Evolutionary conservation across 108 stramenopile species (phyloP).

Genomic region (Nannochloropsis oceanica): DNA sequence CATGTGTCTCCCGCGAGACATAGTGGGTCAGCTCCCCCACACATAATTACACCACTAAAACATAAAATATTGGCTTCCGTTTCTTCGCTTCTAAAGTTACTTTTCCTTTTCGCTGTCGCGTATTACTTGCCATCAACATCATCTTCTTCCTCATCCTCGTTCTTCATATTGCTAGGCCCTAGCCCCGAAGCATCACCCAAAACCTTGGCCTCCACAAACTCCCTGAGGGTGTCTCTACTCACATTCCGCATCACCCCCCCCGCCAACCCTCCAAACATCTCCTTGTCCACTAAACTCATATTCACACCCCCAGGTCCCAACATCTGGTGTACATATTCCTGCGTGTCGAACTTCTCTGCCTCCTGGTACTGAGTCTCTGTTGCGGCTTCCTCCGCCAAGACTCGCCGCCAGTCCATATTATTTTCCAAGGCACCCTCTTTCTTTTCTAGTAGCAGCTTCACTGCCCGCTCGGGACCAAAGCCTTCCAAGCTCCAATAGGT

Average conservation of each 20-base stretch:
- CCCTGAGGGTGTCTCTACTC: not conserved
- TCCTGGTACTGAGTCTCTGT: not conserved
- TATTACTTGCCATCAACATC: not conserved
- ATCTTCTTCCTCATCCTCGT: not conserved
- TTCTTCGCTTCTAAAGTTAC: too few species aligned
- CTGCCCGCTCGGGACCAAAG: not conserved
- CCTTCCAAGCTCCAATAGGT: not conserved
- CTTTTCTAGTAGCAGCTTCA: not conserved
- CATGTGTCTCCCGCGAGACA: too few species aligned
- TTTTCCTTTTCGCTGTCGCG: too few species aligned
- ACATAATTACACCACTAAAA: too few species aligned
- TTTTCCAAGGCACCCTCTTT: not conserved
- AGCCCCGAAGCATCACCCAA: not conserved
- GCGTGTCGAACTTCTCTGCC: not conserved
- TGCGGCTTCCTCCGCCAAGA: not conserved
- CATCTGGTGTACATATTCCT: not conserved
- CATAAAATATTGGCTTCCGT: not conserved
- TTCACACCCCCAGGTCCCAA: not conserved
- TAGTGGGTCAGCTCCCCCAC: too few species aligned
- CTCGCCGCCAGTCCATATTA: not conserved
- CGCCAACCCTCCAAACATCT: not conserved
- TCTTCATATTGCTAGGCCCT: not conserved
- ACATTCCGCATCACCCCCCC: not conserved
- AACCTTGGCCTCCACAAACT: not conserved
- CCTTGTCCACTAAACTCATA: not conserved